Base-by-base conservation (phyloP, 2,329 filamentous ascomycete genomes). In the Epichloe bromicola region DNA sequence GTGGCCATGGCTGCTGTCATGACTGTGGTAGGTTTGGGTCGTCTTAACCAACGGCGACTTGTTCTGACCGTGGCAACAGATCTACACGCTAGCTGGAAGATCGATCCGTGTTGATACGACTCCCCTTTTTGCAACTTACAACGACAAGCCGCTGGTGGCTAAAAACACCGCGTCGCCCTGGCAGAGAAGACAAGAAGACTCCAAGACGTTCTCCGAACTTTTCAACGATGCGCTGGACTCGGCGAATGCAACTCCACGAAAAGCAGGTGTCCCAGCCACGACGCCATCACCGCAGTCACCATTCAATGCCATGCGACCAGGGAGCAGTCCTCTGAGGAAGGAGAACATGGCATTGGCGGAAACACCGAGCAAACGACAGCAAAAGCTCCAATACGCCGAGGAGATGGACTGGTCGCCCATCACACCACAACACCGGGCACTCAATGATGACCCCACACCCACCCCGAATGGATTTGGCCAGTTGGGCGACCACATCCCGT, bases 381-480 rank as follows among this genome's bases (percentile, higher is more conserved):
- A 56, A 37, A 54, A 61, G 20, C 49, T 60, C 1, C 65, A 70
- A 8, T 69, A 74, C 51, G 70, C 69, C 1, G 78, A 84, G 39
- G 75, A 76, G 51, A 89, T 90, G 86, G 86, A 89, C 60, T 88
- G 85, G 80, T 78, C 81, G 2, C 82, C 83, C 1, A 80, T 79
- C 0, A 68, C 70, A 51, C 74, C 74, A n/a, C 68, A 70, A 46
- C 68, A 80, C 53, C 75, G 76, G 49, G 77, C 76, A 8, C 81
- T 82, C 60, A 73, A 70, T 53, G 66, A 73, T 43, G 64, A 68
- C 44, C 64, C 71, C 37, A 57, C 69, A 15, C 63, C 69, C 6
- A 42, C 8, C 41, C 65, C 63, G 48, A 58, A 65, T 53, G 67
- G 69, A 43, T 68, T 70, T 42, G 59, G 69, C 7, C 61, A 67